Evolutionary conservation across 768 basidiomycete genomes (phyloP).

Genomic region (Hemileccinum impolitum): DNA sequence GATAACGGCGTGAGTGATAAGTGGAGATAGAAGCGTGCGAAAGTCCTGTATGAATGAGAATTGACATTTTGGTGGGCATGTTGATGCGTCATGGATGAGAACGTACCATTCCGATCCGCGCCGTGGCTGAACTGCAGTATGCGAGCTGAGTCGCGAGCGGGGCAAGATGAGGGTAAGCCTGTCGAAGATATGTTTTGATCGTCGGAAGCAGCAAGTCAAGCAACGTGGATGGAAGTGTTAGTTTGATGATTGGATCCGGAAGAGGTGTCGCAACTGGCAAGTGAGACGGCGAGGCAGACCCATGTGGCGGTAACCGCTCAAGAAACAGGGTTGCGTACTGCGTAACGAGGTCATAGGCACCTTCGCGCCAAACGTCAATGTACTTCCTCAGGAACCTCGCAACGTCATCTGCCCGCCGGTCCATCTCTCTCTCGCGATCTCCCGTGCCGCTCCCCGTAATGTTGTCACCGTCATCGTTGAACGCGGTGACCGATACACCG

Average conservation of each 20-base stretch:
- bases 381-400: conserved; percentile 80
- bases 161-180: conserved; percentile 59
- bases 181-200: conserved; percentile 58
- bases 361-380: conserved; percentile 89
- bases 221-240: conserved; percentile 30
- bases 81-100: background rate
- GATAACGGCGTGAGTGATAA: conserved; percentile 64
- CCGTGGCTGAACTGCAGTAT: conserved; percentile 89
- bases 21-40: conserved; percentile 57
- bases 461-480: conserved; percentile 8
- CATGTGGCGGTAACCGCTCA: conserved; percentile 48
- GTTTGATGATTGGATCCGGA: conserved; percentile 27
- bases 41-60: conserved; percentile 48
- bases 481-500: conserved; percentile 32
- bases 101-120: conserved; percentile 77
- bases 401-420: conserved; percentile 66
- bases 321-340: conserved; percentile 90
- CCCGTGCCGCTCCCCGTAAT: conserved; percentile 23
- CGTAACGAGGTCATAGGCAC: conserved; percentile 87
- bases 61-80: background rate
- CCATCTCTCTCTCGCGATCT: conserved; percentile 42
- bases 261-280: conserved; percentile 19
- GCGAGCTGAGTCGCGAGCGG: conserved; percentile 91
- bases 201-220: conserved; percentile 60
- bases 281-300: conserved; percentile 14